These are phyloP conservation scores for Inosperma sp. DNA, from an alignment of 768 basidiomycete genomes.

Conservation along the genomic window DNA sequence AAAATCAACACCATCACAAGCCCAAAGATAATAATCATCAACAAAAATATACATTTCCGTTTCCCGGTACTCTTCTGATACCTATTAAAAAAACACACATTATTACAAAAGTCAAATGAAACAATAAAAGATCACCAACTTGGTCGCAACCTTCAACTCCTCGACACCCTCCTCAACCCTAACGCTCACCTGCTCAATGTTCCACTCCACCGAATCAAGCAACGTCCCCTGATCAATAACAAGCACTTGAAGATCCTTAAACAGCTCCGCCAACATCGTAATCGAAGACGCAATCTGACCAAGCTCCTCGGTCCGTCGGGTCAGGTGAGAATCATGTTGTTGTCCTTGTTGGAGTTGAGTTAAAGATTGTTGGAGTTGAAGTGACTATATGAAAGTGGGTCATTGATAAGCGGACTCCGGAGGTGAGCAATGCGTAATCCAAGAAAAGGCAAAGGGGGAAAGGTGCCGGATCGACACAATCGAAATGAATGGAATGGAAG, in stretches of 20 bases:
- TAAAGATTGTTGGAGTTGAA: no score
- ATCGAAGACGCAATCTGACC: constrained; percentile 89
- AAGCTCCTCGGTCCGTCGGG: no score
- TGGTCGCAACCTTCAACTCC: constrained; percentile 77
- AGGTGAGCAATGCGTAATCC: no score
- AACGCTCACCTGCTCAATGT: constrained; percentile 86
- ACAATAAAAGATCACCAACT: constrained; percentile 46
- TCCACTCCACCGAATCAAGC: constrained; percentile 95
- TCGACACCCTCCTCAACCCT: constrained; percentile 79
- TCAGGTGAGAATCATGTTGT: no score
- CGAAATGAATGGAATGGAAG: no score
- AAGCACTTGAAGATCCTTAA: constrained; percentile 88
- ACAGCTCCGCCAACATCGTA: constrained; percentile 85
- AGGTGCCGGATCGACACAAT: no score
- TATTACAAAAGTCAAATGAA: constrained; percentile 10
- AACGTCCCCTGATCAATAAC: constrained; percentile 98
- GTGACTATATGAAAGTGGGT: no score
- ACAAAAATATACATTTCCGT: constrained; percentile 88
- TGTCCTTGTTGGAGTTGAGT: no score
- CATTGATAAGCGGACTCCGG: no score
- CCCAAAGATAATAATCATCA: constrained; percentile 85
- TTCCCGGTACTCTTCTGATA: constrained; percentile 94
- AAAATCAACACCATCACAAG: constrained; percentile 86
- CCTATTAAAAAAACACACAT: constrained; percentile 34
- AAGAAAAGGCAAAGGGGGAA: no score